Percentiles rank a stretch among this genome's conserved stretches.
Evolutionary conservation across 768 basidiomycete genomes (phyloP).

Genomic region (Boletellus ananas): DNA sequence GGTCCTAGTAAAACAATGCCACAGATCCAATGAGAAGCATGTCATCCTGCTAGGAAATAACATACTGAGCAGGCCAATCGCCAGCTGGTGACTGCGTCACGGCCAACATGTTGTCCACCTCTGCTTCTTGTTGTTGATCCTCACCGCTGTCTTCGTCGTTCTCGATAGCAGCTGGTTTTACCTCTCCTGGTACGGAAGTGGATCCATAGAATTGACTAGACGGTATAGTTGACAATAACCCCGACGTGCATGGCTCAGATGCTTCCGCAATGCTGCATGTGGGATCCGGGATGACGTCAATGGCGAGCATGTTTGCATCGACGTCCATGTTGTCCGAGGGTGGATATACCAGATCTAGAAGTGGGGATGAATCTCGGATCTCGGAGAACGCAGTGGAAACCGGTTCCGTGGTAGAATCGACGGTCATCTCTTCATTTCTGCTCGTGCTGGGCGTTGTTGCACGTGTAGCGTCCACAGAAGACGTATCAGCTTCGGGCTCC

Average conservation of each 20-base stretch:
- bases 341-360: conserved; percentile 13
- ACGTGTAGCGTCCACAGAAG: conserved; percentile 16
- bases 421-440: conserved; percentile 13
- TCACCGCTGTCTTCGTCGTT: conserved; percentile 28
- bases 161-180: background rate
- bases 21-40: background rate
- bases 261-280: background rate
- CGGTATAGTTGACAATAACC: conserved; percentile 14
- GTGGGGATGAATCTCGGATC: conserved; percentile 13
- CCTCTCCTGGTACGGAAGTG: background rate
- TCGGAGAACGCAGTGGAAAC: conserved; percentile 7
- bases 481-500: conserved; percentile 14
- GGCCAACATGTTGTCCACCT: conserved; percentile 30
- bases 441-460: conserved; percentile 20
- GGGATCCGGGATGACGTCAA: background rate
- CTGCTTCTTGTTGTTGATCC: conserved; percentile 30
- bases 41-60: background rate
- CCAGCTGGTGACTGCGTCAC: conserved; percentile 13
- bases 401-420: conserved; percentile 5
- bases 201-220: conserved; percentile 23
- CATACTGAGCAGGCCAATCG: conserved; percentile 24
- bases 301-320: conserved; percentile 8
- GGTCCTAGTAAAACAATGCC: conserved; percentile 42
- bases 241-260: conserved; percentile 4
- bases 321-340: conserved; percentile 27